Conservation (phyloP, 176 grass and related monocot species). For the Hsuehochloa calcarea region DNA sequence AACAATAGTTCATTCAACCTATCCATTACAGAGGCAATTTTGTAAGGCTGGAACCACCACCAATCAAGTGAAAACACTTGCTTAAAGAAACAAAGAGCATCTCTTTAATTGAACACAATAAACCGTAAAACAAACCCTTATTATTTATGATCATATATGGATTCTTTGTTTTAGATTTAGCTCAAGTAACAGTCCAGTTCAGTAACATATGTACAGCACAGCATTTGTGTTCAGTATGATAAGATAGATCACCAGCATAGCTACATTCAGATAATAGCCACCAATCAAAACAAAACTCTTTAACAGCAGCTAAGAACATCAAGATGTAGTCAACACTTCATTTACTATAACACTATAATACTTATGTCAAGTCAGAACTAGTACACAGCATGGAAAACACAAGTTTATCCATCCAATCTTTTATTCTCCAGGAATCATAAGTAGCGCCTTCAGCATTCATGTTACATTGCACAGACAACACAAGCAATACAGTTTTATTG, state of each 20-base stretch:
- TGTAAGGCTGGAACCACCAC: not conserved
- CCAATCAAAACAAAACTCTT: not conserved
- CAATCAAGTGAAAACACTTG: not conserved
- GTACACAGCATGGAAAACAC: not conserved
- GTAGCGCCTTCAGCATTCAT: not conserved
- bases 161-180: conserved; percentile 9
- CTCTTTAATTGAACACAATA: not conserved
- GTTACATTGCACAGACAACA: conserved; percentile 9
- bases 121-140: not conserved
- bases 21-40: not conserved
- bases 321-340: not conserved
- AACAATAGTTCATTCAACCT: not conserved
- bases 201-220: not conserved
- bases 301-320: not conserved
- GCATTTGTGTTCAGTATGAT: not conserved
- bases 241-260: not conserved
- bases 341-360: not conserved
- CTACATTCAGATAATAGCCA: not conserved
- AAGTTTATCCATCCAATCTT: conserved; percentile 12
- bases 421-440: conserved; percentile 8
- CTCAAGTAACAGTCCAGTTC: not conserved
- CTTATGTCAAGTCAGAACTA: conserved; percentile 2
- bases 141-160: not conserved
- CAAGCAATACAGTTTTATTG: not conserved
- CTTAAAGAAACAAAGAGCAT: not conserved